phyloP scores from a whole-genome alignment of 441 rosid species.

The Adansonia grandidieri region DNA sequence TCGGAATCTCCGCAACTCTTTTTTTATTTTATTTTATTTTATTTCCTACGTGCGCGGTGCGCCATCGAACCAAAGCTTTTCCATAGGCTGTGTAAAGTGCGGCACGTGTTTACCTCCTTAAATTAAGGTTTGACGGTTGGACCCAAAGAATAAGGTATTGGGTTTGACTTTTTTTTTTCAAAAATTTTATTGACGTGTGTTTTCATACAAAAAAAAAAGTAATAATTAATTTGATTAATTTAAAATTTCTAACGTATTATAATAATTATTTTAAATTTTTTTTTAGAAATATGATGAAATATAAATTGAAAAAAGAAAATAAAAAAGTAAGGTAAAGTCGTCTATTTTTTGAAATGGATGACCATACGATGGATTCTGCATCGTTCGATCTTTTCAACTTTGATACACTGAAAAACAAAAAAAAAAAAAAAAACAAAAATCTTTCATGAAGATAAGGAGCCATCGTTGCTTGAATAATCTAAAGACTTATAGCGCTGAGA shows the following conservation, averaged over 20 bases:
- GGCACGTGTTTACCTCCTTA: too few relatives aligned
- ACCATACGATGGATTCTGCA: too few relatives aligned
- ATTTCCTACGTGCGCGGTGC: background rate
- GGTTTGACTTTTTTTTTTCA: too few relatives aligned
- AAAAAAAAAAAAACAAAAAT: too few relatives aligned
- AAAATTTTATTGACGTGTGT: too few relatives aligned
- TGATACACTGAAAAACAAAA: background rate
- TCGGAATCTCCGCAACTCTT: slow-evolving; percentile 1
- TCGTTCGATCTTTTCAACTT: background rate
- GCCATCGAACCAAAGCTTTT: background rate
- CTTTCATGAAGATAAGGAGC: background rate
- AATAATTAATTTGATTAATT: too few relatives aligned
- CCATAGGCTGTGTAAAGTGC: background rate
- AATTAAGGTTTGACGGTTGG: too few relatives aligned
- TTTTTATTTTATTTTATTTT: background rate
- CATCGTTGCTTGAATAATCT: background rate
- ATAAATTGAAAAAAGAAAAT: background rate
- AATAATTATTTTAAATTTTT: too few relatives aligned
- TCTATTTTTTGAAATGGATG: background rate
- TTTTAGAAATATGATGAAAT: background rate
- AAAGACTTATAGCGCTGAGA: background rate
- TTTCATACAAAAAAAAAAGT: too few relatives aligned
- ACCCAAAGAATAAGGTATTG: too few relatives aligned
- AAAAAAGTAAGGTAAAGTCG: background rate
- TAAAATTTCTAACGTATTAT: too few relatives aligned